Evolutionary conservation across 768 basidiomycete species (phyloP).

Genomic region (Antrodiella citrinella): DNA sequence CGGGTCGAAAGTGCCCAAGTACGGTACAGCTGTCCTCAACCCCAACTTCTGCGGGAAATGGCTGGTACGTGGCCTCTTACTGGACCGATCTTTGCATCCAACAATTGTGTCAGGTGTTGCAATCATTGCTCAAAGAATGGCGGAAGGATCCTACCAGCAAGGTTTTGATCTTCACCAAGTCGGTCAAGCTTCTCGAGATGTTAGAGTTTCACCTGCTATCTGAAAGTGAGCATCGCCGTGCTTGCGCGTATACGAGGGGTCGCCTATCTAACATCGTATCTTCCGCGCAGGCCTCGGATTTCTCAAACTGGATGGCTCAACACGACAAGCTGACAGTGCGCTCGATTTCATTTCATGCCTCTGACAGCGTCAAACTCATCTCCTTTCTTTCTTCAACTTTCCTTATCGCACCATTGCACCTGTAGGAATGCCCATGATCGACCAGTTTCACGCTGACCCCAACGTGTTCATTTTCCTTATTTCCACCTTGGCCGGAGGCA

Average conservation of each 20-base stretch:
- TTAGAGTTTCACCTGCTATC: conserved; percentile 65
- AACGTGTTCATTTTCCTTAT: conserved; percentile 78
- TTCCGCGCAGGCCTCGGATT: conserved; percentile 40
- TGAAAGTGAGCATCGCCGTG: conserved; percentile 35
- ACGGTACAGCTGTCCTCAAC: conserved; percentile 52
- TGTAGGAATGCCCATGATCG: conserved; percentile 80
- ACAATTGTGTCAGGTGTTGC: conserved; percentile 47
- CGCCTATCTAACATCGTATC: not conserved
- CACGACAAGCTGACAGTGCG: conserved; percentile 59
- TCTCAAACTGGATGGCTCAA: conserved; percentile 75
- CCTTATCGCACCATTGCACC: too few species aligned
- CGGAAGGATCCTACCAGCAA: conserved; percentile 65
- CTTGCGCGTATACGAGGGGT: not conserved
- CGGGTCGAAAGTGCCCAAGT: conserved; percentile 39
- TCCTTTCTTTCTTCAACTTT: not conserved
- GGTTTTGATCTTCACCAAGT: conserved; percentile 90
- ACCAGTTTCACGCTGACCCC: conserved; percentile 70
- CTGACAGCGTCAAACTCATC: not conserved
- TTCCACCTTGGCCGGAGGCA: conserved; percentile 87
- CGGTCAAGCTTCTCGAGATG: conserved; percentile 85
- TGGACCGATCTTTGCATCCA: not conserved
- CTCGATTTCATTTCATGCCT: not conserved
- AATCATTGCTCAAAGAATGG: conserved; percentile 58
- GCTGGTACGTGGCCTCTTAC: conserved; percentile 45
- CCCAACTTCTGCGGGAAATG: conserved; percentile 79